Base-by-base conservation (phyloP, 2,329 filamentous ascomycete genomes). In the Zasmidium cellare region DNA sequence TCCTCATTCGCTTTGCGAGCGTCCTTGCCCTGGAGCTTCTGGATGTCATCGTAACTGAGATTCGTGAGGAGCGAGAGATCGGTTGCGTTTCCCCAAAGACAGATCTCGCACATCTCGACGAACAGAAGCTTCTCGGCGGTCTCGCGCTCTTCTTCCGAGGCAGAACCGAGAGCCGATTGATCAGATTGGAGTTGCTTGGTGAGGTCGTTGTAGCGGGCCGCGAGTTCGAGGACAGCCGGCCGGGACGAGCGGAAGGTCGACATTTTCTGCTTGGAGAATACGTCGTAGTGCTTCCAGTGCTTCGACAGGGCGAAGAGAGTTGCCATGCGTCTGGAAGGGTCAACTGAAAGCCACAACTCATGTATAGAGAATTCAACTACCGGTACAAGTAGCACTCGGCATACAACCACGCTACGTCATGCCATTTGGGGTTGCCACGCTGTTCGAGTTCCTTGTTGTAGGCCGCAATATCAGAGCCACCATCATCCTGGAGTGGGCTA, bases 61-160 rank as follows among this genome's bases (percentile, higher is more conserved):
- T 88, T 92, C 0, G 92, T 96, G 55, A 97, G 81, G 19, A 97
- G 87, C 0, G 91, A 96, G 14, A 97, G 81, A 73, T 97, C 94
- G 0, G 93, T 97, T 1, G 93, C 94, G 73, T 97, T 97, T 11
- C 93, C 93, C 93, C 93, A 97, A 1, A 97, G 84, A 72, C 92
- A 97, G 67, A 97, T 94, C 79, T 97, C 91, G 75, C 88, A 92
- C 89, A 97, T 96, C 72, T 97, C 93, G 22, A 82, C 82, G 77
- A 97, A 97, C 23, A 97, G 79, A 0, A 92, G 76, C 71, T 86
- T 85, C 71, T 96, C 90, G 0, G 90, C 87, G 56, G 88, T 84
- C 25, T 85, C 82, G 51, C 86, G 71, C 64, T 86, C 77, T 54
- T 80, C 73, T 31, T 78, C 76, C 2, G 79, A 79, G 45, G 80